Evolutionary conservation across 2,329 filamentous ascomycete genomes (phyloP).

Genomic region (Xylariaceae sp.): DNA sequence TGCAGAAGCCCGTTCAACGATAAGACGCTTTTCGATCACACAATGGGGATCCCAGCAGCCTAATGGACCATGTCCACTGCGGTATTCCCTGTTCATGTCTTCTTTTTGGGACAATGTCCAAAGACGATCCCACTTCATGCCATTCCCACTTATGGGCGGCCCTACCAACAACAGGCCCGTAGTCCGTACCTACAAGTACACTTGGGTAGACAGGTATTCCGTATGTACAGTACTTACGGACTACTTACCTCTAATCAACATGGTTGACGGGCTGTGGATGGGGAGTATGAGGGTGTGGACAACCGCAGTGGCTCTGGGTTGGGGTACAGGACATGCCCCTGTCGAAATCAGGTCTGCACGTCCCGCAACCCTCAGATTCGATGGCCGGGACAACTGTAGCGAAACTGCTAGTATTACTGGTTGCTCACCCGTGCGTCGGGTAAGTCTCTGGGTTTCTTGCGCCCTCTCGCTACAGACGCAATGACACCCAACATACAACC

Average conservation of each 20-base stretch:
- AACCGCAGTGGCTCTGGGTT: conserved; percentile 14
- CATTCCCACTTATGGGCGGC: too few species aligned
- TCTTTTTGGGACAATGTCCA: neutral
- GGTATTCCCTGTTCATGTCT: neutral
- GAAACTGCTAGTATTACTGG: too few species aligned
- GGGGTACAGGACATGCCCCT: conserved; percentile 15
- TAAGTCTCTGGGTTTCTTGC: conserved; percentile 3
- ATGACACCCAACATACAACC: conserved; percentile 12
- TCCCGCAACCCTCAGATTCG: neutral
- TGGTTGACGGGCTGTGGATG: neutral
- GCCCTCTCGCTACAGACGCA: conserved; percentile 13
- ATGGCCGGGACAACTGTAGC: neutral
- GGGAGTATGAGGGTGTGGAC: conserved; percentile 2
- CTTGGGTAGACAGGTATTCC: too few species aligned
- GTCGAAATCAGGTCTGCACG: neutral
- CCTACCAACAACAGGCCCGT: too few species aligned
- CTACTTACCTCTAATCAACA: neutral
- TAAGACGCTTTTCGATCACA: conserved; percentile 14
- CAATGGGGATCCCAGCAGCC: conserved; percentile 14
- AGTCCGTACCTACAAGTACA: too few species aligned
- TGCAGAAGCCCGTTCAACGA: neutral
- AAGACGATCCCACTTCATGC: neutral
- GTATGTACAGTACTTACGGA: neutral
- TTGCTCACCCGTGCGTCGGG: too few species aligned
- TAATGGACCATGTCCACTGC: conserved; percentile 8